Percentiles rank a stretch among this genome's conserved stretches.
These are phyloP conservation scores for Sporopachydermia lactativora DNA, from an alignment of 805 yeast genomes.

Conservation along the genomic window DNA sequence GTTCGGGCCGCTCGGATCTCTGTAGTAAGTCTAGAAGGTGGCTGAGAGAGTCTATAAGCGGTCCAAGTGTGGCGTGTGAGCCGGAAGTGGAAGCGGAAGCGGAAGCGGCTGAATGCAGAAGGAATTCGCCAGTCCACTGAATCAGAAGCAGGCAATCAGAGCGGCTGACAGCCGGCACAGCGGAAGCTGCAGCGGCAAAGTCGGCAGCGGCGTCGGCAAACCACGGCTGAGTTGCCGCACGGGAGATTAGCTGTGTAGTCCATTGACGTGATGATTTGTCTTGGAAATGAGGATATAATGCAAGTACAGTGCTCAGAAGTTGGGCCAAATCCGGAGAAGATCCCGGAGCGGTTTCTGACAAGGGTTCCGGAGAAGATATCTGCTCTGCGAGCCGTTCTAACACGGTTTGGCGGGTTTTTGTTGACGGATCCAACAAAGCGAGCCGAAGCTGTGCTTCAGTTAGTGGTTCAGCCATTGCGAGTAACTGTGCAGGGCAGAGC, in stretches of 20 bases:
- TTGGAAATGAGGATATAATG: background rate
- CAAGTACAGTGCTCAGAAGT: background rate
- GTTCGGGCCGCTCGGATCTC: too few species aligned
- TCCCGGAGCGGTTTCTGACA: background rate
- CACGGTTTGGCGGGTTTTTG: slow-evolving; percentile 10
- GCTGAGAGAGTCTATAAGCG: too few species aligned
- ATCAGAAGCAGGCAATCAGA: background rate
- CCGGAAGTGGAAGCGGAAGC: too few species aligned
- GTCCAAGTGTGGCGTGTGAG: too few species aligned
- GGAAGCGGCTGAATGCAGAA: too few species aligned
- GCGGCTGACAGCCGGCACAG: background rate
- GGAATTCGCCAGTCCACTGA: too few species aligned
- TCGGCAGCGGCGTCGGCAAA: background rate
- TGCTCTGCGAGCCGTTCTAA: too few species aligned
- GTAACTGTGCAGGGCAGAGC: too few species aligned
- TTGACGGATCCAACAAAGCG: slow-evolving; percentile 18
- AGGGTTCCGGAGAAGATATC: too few species aligned
- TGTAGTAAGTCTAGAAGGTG: too few species aligned
- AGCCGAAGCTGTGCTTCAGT: slow-evolving; percentile 11
- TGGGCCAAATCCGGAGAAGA: background rate
- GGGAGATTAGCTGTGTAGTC: background rate
- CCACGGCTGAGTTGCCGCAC: background rate
- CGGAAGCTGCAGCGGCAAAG: background rate
- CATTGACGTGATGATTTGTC: background rate
- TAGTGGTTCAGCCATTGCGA: slow-evolving; percentile 13